Percentiles rank a stretch among this genome's conserved stretches.
Conservation (phyloP, 192 early-diverging fungal genomes). For the Gaertneriomyces sp. region DNA sequence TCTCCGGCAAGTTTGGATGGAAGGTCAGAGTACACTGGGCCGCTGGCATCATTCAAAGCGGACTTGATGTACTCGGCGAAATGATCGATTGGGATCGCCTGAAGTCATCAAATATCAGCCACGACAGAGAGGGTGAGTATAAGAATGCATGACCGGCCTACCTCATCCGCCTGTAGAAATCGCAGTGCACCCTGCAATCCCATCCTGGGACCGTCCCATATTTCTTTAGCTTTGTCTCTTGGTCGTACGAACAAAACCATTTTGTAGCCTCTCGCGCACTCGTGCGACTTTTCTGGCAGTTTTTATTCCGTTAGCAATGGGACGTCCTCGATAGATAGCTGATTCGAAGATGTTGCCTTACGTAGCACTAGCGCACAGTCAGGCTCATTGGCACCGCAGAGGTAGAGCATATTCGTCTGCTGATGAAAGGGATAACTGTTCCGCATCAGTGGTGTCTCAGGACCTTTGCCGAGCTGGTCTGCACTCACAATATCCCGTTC, state of each 20-base stretch:
- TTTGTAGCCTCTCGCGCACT: conserved; percentile 62
- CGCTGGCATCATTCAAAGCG: conserved; percentile 8
- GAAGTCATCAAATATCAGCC: not conserved
- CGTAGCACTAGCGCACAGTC: conserved; percentile 57
- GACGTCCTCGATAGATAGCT: not conserved
- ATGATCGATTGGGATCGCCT: conserved; percentile 34
- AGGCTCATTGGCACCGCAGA: conserved; percentile 90
- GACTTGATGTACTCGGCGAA: conserved; percentile 25
- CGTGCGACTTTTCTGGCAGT: conserved; percentile 36
- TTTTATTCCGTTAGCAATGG: conserved; percentile 25
- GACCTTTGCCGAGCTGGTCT: not conserved
- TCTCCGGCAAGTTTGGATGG: not conserved
- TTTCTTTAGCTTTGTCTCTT: conserved; percentile 66
- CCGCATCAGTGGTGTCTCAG: not conserved
- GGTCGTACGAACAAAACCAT: conserved; percentile 86
- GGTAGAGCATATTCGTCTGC: conserved; percentile 84
- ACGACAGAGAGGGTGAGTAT: not conserved
- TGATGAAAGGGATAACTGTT: conserved; percentile 87
- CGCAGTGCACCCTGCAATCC: conserved; percentile 73
- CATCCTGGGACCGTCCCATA: conserved; percentile 90
- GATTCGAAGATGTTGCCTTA: not conserved
- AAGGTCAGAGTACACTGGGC: conserved; percentile 36
- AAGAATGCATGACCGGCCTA: conserved; percentile 16
- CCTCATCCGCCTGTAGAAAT: conserved; percentile 82
- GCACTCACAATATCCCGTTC: conserved; percentile 77